phyloP scores from a whole-genome alignment of 1,284 basidiomycete genomes.

The Gymnopus androsaceus region DNA sequence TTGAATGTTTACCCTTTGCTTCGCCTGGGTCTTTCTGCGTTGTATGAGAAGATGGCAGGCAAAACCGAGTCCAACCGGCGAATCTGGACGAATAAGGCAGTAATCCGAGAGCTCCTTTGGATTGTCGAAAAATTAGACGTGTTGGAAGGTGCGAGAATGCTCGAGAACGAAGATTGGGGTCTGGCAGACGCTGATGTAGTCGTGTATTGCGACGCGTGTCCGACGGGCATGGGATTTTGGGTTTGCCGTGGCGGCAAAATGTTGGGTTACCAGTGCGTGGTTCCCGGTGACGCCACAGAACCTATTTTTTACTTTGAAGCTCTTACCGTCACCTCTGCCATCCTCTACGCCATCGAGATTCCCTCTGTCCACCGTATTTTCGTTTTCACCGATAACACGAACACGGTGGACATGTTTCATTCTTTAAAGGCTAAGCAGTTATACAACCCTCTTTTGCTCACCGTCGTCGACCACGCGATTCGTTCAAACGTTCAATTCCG shows the following conservation, averaged over 20 bases:
- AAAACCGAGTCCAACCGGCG: too few species aligned
- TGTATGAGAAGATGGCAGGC: too few species aligned
- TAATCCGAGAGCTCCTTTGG: too few species aligned
- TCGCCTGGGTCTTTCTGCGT: too few species aligned
- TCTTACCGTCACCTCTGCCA: background rate
- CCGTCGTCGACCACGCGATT: background rate
- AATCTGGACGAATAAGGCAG: too few species aligned
- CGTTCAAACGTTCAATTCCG: background rate
- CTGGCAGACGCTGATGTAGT: background rate
- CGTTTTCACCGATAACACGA: too few species aligned
- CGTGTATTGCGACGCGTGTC: background rate
- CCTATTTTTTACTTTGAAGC: conserved; percentile 2
- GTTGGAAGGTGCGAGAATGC: background rate
- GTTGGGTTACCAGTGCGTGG: too few species aligned
- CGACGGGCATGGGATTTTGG: background rate
- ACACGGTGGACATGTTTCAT: too few species aligned
- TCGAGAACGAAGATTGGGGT: background rate
- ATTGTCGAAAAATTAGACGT: too few species aligned
- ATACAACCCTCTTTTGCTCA: background rate
- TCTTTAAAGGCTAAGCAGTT: background rate
- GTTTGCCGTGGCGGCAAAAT: background rate
- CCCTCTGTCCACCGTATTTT: background rate
- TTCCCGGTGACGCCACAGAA: too few species aligned
- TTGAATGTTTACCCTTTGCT: too few species aligned
- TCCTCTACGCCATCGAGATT: background rate